Percentiles rank a stretch among this genome's conserved stretches.
phyloP scores from a whole-genome alignment of 2,329 filamentous ascomycete species.

The Grosmannia huntii region DNA sequence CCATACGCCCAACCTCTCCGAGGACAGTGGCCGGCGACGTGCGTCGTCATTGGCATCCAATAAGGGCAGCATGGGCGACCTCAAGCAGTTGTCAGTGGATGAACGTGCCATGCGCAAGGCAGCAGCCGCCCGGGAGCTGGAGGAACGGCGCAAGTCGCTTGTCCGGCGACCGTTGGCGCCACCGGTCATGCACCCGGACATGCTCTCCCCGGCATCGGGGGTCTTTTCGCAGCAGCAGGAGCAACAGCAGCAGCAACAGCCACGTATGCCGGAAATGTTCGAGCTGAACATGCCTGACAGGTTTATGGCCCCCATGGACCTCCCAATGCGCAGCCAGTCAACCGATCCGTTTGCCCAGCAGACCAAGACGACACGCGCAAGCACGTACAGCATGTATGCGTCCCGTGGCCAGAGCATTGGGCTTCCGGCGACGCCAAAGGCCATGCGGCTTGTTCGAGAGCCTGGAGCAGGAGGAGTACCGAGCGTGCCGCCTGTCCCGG shows the following conservation, averaged over 20 bases:
- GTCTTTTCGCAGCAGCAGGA: not conserved
- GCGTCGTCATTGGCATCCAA: conserved; percentile 25
- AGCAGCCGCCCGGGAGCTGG: conserved; percentile 69
- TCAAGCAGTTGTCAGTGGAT: conserved; percentile 38
- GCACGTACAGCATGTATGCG: conserved; percentile 32
- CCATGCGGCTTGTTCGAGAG: conserved; percentile 71
- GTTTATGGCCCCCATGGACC: conserved; percentile 25
- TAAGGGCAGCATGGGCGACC: conserved; percentile 29
- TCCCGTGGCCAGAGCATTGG: conserved; percentile 46
- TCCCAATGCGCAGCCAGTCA: conserved; percentile 49
- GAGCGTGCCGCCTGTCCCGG: conserved; percentile 41
- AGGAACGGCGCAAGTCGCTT: conserved; percentile 74
- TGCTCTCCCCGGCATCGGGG: not conserved
- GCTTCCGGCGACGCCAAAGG: conserved; percentile 80
- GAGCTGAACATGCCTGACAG: conserved; percentile 29
- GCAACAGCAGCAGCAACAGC: not conserved
- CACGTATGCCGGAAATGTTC: conserved; percentile 14
- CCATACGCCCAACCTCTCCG: conserved; percentile 18
- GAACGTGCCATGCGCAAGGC: conserved; percentile 58
- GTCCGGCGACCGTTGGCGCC: conserved; percentile 70
- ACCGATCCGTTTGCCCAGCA: conserved; percentile 42
- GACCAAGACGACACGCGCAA: conserved; percentile 12
- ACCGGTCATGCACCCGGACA: conserved; percentile 58
- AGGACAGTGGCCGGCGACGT: conserved; percentile 17
- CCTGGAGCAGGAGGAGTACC: conserved; percentile 28